Conservation (phyloP, 2,329 filamentous ascomycete genomes). For the Cordyceps cateniannulata region DNA sequence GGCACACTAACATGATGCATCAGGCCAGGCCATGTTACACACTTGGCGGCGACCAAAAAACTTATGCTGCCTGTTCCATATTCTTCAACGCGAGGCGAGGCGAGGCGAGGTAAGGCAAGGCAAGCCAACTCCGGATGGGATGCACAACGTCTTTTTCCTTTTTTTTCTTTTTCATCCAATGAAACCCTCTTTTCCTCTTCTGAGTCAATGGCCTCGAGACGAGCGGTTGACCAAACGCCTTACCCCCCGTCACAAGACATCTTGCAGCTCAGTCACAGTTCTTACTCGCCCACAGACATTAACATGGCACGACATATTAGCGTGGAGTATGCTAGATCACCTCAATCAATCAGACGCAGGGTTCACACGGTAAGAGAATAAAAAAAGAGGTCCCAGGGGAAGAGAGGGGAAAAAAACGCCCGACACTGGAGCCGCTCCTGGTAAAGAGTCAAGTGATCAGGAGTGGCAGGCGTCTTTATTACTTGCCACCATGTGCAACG, state of each 20-base stretch:
- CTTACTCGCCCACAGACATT: background rate
- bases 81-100: conserved; percentile 7
- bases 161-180: background rate
- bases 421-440: background rate
- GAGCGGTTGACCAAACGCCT: background rate
- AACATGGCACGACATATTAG: background rate
- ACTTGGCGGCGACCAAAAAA: background rate
- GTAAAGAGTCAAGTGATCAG: background rate
- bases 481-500: background rate
- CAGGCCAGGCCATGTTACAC: conserved; percentile 3
- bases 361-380: background rate
- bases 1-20: background rate
- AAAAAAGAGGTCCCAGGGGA: background rate
- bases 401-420: background rate
- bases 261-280: background rate
- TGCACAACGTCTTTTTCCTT: conserved; percentile 1
- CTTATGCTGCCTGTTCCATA: conserved; percentile 2
- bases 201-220: background rate
- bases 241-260: background rate
- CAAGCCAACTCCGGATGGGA: background rate
- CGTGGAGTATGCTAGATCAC: conserved; percentile 2
- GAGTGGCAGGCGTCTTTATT: background rate
- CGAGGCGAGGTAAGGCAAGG: background rate
- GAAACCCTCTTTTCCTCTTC: background rate
- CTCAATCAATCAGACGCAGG: conserved; percentile 2